These are phyloP conservation scores for Xylariaceae sp. DNA, from an alignment of 2,329 filamentous ascomycete genomes.

Conservation along the genomic window DNA sequence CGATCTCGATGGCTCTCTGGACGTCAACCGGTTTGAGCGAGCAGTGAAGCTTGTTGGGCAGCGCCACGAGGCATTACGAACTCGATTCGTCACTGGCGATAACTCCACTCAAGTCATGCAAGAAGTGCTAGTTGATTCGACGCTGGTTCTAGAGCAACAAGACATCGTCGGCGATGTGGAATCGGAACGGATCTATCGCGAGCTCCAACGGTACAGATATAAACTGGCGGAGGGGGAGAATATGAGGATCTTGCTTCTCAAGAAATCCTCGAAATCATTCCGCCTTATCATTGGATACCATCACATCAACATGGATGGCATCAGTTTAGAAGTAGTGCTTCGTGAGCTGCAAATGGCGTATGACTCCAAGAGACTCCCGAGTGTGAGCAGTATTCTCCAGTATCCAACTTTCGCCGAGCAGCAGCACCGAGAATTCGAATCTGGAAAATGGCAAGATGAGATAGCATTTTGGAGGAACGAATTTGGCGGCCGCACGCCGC, in stretches of 20 bases:
- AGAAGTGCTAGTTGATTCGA: background rate
- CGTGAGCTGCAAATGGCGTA: background rate
- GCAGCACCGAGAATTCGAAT: background rate
- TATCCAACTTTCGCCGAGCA: constrained; percentile 13
- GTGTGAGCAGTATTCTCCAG: constrained; percentile 6
- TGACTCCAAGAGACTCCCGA: no score
- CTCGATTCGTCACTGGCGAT: constrained; percentile 26
- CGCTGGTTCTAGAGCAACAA: no score
- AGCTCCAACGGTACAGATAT: background rate
- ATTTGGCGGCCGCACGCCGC: background rate
- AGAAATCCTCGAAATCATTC: constrained; percentile 29
- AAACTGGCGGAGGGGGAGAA: no score
- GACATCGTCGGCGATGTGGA: background rate
- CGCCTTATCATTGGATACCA: constrained; percentile 39
- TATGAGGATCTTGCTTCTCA: background rate
- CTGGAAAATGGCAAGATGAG: background rate
- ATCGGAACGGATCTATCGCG: background rate
- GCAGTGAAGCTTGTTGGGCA: constrained; percentile 34
- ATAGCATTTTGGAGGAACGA: constrained; percentile 2
- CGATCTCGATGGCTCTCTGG: constrained; percentile 34
- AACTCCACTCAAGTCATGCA: background rate
- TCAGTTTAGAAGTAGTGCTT: constrained; percentile 34
- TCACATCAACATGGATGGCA: constrained; percentile 48
- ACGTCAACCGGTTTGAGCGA: constrained; percentile 28
- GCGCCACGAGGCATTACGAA: constrained; percentile 36